Conservation (phyloP, 306 rosid genomes). For the Trifolium pratense region DNA sequence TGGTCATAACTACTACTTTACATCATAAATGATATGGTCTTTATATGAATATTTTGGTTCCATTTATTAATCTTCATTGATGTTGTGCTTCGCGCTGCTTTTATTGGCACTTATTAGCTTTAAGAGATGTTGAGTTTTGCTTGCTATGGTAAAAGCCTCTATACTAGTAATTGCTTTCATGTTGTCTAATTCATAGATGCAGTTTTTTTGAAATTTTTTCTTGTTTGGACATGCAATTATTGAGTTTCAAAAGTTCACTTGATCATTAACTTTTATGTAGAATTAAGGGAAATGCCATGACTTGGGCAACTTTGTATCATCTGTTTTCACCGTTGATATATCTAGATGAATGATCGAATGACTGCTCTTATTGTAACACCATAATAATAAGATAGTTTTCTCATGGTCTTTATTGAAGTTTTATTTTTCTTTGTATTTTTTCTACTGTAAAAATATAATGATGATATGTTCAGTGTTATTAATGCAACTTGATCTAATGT, state of each 20-base stretch:
- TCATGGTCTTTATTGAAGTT: neutral
- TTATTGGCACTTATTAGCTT: neutral
- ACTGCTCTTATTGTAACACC: conserved; percentile 1
- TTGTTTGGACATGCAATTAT: neutral
- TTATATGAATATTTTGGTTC: neutral
- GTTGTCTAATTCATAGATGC: neutral
- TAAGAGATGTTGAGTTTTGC: neutral
- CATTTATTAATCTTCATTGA: conserved; percentile 19
- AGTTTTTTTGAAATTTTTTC: neutral
- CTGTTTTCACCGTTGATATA: no score
- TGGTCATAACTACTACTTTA: neutral
- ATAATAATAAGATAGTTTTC: neutral
- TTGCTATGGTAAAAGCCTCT: conserved; percentile 5
- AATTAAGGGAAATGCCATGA: conserved; percentile 6
- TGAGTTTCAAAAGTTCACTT: conserved; percentile 24
- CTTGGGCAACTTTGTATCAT: neutral
- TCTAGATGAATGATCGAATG: neutral
- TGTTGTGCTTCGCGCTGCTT: neutral
- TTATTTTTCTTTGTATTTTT: neutral
- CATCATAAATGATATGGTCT: conserved; percentile 6
- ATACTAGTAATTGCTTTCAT: neutral
- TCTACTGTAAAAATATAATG: conserved; percentile 1
- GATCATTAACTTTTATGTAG: neutral
- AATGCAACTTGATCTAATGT: conserved; percentile 41
- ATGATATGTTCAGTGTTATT: conserved; percentile 21